Percentiles rank a stretch among this genome's conserved stretches.
phyloP scores from a whole-genome alignment of 345 rosid species.

The Eucalyptus cladocalyx region DNA sequence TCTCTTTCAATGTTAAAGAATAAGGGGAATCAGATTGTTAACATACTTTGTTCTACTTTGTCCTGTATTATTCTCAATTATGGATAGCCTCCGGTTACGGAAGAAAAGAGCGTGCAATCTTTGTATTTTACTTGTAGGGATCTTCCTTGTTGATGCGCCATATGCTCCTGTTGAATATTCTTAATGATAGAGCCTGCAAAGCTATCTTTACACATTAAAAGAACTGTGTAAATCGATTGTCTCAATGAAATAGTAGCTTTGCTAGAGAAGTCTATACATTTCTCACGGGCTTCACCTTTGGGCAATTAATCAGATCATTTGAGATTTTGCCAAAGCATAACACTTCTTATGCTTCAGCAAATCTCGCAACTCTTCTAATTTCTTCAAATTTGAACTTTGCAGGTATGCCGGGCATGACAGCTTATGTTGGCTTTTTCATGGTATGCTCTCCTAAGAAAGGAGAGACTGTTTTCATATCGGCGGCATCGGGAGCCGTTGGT shows the following conservation, averaged over 20 bases:
- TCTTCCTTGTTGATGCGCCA: neutral
- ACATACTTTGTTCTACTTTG: neutral
- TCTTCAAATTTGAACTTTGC: neutral
- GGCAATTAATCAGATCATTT: neutral
- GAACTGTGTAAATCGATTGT: neutral
- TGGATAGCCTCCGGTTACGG: neutral
- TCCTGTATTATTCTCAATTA: neutral
- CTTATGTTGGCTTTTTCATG: neutral
- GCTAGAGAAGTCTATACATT: neutral
- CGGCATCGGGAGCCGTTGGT: neutral
- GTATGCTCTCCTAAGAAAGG: neutral
- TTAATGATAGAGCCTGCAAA: neutral
- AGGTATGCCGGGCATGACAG: neutral
- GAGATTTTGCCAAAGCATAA: neutral
- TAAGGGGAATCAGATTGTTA: neutral
- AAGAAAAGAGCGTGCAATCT: neutral
- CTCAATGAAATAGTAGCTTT: too few species aligned
- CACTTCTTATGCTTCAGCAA: neutral
- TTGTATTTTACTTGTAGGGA: neutral
- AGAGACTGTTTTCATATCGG: neutral
- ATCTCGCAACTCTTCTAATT: neutral
- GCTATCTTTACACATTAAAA: neutral
- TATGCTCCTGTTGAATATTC: neutral
- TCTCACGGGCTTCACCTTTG: neutral
- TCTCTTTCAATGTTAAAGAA: neutral